Conservation (phyloP, 2,329 filamentous ascomycete species). For the Trichoderma lentiforme region DNA sequence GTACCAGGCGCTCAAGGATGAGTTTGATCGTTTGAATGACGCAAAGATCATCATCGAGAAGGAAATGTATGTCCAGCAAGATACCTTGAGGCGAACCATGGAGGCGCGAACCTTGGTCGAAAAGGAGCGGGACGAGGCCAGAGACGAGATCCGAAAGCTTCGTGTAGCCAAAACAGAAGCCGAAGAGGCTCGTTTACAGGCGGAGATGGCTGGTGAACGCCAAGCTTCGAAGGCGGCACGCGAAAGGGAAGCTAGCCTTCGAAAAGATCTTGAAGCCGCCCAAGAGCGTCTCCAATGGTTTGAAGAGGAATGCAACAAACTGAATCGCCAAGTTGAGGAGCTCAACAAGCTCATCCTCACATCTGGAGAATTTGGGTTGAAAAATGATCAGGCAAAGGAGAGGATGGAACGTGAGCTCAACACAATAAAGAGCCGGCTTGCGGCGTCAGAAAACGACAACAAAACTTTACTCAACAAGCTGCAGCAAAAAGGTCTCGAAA, state of each 20-base stretch:
- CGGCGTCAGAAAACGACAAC: conserved; percentile 95
- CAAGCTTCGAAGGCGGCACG: conserved; percentile 73
- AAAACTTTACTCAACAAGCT: conserved; percentile 92
- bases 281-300: conserved; percentile 73
- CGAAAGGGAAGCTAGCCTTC: conserved; percentile 74
- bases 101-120: conserved; percentile 79
- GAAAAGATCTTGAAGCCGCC: conserved; percentile 76
- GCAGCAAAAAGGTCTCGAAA: conserved; percentile 94
- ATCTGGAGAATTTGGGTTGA: conserved; percentile 82
- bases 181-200: conserved; percentile 80
- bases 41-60: conserved; percentile 97
- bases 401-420: conserved; percentile 86
- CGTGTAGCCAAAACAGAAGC: conserved; percentile 79
- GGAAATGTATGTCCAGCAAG: conserved; percentile 93
- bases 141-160: conserved; percentile 77
- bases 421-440: conserved; percentile 83
- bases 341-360: conserved; percentile 84
- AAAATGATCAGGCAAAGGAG: conserved; percentile 92
- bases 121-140: conserved; percentile 83
- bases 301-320: conserved; percentile 71
- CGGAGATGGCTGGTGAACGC: conserved; percentile 76
- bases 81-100: conserved; percentile 79
- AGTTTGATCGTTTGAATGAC: conserved; percentile 83
- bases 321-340: conserved; percentile 77
- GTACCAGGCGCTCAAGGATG: conserved; percentile 74